phyloP scores from a whole-genome alignment of 2,329 filamentous ascomycete genomes.

The Botrytis aclada region DNA sequence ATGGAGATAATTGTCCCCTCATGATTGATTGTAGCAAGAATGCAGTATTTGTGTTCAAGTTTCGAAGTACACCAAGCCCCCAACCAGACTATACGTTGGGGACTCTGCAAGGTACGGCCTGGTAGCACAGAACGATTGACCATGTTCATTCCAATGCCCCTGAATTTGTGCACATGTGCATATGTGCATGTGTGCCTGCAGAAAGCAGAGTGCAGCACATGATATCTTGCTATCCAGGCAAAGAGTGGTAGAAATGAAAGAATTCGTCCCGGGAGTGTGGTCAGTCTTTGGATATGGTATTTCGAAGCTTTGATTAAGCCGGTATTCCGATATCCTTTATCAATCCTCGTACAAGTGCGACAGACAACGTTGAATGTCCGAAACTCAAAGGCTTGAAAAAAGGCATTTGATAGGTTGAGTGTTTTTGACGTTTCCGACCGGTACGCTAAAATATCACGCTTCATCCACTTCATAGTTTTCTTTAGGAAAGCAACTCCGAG shows the following conservation, averaged over 20 bases:
- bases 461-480: background rate
- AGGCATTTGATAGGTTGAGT: background rate
- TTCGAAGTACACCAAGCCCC: background rate
- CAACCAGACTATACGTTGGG: background rate
- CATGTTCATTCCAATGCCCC: background rate
- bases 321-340: background rate
- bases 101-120: background rate
- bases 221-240: background rate
- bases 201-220: background rate
- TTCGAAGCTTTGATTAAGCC: background rate
- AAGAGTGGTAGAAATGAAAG: background rate
- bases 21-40: background rate
- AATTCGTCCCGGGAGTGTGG: background rate
- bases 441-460: background rate
- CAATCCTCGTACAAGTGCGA: background rate
- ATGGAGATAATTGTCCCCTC: background rate
- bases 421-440: background rate
- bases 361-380: background rate
- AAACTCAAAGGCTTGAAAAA: background rate
- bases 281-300: background rate
- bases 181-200: background rate
- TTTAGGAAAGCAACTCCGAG: background rate
- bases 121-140: background rate
- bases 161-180: background rate
- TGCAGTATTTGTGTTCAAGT: background rate